Evolutionary conservation across 192 early-diverging fungal species (phyloP).

Genomic region (Dissophora globulifera): DNA sequence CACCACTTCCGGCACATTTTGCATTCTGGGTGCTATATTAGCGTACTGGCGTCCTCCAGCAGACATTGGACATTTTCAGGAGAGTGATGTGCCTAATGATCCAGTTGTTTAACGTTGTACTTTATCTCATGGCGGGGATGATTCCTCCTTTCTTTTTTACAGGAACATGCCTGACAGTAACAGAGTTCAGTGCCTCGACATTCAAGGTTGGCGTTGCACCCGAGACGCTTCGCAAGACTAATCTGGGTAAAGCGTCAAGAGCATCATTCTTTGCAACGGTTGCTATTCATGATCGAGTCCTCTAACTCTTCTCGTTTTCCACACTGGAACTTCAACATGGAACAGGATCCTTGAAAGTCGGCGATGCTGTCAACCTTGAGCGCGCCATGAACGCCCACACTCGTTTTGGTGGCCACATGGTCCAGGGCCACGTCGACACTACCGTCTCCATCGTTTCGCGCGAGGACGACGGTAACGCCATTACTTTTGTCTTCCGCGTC

Average conservation of each 20-base stretch:
- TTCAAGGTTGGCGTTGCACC: slow-evolving; percentile 96
- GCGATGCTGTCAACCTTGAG: slow-evolving; percentile 91
- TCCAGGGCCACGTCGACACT: slow-evolving; percentile 93
- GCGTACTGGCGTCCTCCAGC: too few relatives aligned
- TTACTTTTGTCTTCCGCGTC: slow-evolving; percentile 76
- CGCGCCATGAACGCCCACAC: slow-evolving; percentile 88
- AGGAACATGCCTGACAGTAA: slow-evolving; percentile 97
- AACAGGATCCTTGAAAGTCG: slow-evolving; percentile 77
- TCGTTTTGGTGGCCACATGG: slow-evolving; percentile 97
- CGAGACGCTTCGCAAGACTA: slow-evolving; percentile 93
- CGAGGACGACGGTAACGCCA: slow-evolving; percentile 85
- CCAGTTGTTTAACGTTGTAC: too few relatives aligned
- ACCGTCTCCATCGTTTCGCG: slow-evolving; percentile 80
- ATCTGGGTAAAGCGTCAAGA: slow-evolving; percentile 86
- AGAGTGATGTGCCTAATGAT: too few relatives aligned
- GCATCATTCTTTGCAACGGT: too few relatives aligned
- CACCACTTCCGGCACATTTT: not conserved
- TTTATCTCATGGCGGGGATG: too few relatives aligned
- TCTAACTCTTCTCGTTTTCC: not conserved
- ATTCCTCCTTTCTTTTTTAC: not conserved
- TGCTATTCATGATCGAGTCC: too few relatives aligned
- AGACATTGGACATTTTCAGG: too few relatives aligned
- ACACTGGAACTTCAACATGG: not conserved
- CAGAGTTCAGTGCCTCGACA: slow-evolving; percentile 80
- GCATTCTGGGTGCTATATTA: too few relatives aligned